Evolutionary conservation across 2,329 filamentous ascomycete species (phyloP), one percentile per base, ranked within the genome.

Genomic region (Fusarium tupiense): DNA sequence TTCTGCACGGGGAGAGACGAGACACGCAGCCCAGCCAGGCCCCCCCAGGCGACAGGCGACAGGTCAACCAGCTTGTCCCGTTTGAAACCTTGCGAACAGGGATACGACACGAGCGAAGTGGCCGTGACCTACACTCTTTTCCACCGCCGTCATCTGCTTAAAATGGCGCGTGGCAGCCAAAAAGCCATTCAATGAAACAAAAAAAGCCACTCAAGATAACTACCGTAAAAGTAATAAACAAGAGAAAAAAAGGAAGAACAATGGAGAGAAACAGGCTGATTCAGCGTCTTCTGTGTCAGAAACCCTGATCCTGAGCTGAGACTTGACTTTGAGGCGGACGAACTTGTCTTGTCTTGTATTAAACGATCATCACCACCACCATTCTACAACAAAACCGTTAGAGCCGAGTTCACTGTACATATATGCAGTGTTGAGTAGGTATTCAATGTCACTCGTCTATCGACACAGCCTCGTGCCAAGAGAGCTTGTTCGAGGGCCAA

Each of bases 101-200:
- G 74, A 68, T 70, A 19, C 67, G 24, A 70, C 67, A 70, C 67
- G 67, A 65, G 68, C 62, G 19, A 35, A 43, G 37, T 31, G 38
- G 20, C 35, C 52, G 41, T 33, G 52, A 24, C 49, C 22, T 52
- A 47, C 52, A 53, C 16, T 19, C 35, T 62, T 53, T 62, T 62
- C 50, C 52, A 43, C 67, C 63, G 56, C 67, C 60, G 52, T 65
- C 64, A 75, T 69, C 61, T 61, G 40, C 63, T 54, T 57, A 67
- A 56, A 62, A 75, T 73, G 72, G 71, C 61, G 81, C 80, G 14
- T 81, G 80, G 69, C 80, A 76, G 44, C 53, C 69, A 57, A 41
- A 53, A 53, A 52, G 59, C 49, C 49, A 53, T 44, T 38, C 20
- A 5, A 26, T 14, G 33, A 50, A 24, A 29, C 43, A 35, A 12